Conservation (phyloP, 108 stramenopile species). For the Cyclotella sp. region DNA sequence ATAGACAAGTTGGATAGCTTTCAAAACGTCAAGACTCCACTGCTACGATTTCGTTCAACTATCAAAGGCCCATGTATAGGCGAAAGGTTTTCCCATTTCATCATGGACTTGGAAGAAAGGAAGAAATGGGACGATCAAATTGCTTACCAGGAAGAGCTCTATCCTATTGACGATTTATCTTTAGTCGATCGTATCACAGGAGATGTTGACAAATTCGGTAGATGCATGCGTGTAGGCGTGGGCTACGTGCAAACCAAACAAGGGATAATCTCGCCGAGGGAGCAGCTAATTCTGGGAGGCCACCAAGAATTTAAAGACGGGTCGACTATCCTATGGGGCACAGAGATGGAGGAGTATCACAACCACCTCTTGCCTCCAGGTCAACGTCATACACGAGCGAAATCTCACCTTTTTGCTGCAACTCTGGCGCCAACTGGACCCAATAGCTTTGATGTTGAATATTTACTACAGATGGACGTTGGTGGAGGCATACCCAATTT, state of each 20-base stretch:
- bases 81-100: conserved; percentile 49
- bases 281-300: conserved; percentile 52
- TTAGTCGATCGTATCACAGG: conserved; percentile 21
- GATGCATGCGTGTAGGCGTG: conserved; percentile 44
- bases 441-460: conserved; percentile 53
- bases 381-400: conserved; percentile 48
- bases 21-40: conserved; percentile 48
- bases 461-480: conserved; percentile 52
- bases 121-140: conserved; percentile 54
- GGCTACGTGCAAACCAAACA: conserved; percentile 51
- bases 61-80: conserved; percentile 48
- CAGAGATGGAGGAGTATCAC: conserved; percentile 58
- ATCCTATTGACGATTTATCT: conserved; percentile 50
- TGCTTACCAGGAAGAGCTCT: conserved; percentile 48
- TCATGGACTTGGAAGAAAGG: conserved; percentile 54
- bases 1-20: conserved; percentile 53
- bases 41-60: conserved; percentile 53
- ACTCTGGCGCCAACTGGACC: conserved; percentile 45
- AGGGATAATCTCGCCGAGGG: conserved; percentile 48
- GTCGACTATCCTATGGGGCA: conserved; percentile 52
- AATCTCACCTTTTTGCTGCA: conserved; percentile 53
- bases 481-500: conserved; percentile 51
- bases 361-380: conserved; percentile 50
- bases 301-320: conserved; percentile 53
- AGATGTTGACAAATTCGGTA: conserved; percentile 44